A percentile compares a stretch with the other conserved stretches of the same genome.
Evolutionary conservation across 2,329 filamentous ascomycete species (phyloP).

Genomic region (Nannizzia gypsea): DNA sequence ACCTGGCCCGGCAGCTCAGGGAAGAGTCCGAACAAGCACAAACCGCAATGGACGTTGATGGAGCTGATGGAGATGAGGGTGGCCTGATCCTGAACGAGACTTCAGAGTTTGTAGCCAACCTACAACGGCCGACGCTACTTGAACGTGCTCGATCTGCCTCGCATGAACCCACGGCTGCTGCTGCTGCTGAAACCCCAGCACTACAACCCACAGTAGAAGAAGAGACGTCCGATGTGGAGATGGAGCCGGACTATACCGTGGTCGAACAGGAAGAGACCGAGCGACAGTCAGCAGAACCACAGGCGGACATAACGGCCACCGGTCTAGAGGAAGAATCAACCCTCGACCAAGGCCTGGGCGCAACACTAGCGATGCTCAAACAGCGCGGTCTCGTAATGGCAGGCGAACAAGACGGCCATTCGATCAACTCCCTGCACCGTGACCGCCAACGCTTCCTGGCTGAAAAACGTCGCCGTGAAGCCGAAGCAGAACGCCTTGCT

Average conservation of each 20-base stretch:
- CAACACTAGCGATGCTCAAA: constrained; percentile 67
- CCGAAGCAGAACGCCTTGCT: constrained; percentile 67
- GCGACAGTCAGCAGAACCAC: constrained; percentile 33
- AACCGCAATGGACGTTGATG: constrained; percentile 47
- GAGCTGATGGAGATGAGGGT: constrained; percentile 46
- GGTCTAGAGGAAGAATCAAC: constrained; percentile 79
- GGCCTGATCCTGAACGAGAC: constrained; percentile 93
- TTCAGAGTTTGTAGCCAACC: constrained; percentile 80
- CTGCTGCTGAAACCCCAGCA: constrained; percentile 14
- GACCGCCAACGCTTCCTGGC: constrained; percentile 67
- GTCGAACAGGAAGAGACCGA: constrained; percentile 36
- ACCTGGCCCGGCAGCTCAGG: constrained; percentile 67
- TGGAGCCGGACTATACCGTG: constrained; percentile 43
- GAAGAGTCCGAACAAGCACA: constrained; percentile 44
- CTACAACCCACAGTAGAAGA: constrained; percentile 36
- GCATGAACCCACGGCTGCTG: constrained; percentile 21
- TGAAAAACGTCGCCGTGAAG: constrained; percentile 64
- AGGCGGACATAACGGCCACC: constrained; percentile 48
- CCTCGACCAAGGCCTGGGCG: constrained; percentile 65
- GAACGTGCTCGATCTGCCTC: constrained; percentile 38
- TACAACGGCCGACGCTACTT: constrained; percentile 55
- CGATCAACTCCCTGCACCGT: constrained; percentile 55
- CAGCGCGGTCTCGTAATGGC: constrained; percentile 71
- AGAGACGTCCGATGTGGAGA: constrained; percentile 44
- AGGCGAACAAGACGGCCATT: constrained; percentile 41